Evolutionary conservation across 345 rosid genomes (phyloP).

Genomic region (Ailanthus altissimus): DNA sequence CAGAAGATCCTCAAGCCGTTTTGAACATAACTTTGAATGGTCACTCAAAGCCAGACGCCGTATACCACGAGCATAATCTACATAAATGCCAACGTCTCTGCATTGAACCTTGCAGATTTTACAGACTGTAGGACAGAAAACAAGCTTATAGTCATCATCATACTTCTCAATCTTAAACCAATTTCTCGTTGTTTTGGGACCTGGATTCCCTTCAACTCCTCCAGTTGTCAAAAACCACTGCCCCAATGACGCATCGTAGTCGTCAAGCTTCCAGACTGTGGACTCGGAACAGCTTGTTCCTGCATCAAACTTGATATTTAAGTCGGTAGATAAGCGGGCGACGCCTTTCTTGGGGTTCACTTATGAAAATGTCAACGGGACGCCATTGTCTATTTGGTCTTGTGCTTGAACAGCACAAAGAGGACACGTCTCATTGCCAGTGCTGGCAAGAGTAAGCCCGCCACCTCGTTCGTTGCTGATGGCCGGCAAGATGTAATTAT

Average conservation of each 20-base stretch:
- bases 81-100: not conserved
- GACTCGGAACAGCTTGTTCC: not conserved
- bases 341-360: conserved; percentile 26
- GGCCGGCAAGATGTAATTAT: conserved; percentile 39
- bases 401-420: conserved; percentile 36
- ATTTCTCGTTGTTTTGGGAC: conserved; percentile 5
- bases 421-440: conserved; percentile 31
- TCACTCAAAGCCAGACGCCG: not conserved
- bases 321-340: not conserved
- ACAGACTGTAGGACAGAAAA: not conserved
- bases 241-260: not conserved
- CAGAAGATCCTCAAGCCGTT: not conserved
- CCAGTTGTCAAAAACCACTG: conserved; percentile 15
- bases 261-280: conserved; percentile 16
- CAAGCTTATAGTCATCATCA: conserved; percentile 22
- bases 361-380: conserved; percentile 34
- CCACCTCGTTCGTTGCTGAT: conserved; percentile 33
- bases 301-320: not conserved
- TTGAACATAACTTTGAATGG: not conserved
- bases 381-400: conserved; percentile 26
- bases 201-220: conserved; percentile 21
- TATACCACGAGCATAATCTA: not conserved
- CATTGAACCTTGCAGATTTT: not conserved
- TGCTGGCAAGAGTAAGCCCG: conserved; percentile 34
- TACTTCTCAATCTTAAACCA: conserved; percentile 28